Percentiles rank a stretch among this genome's conserved stretches.
phyloP scores from a whole-genome alignment of 2,329 filamentous ascomycete genomes.

The Annulohypoxylon truncatum region DNA sequence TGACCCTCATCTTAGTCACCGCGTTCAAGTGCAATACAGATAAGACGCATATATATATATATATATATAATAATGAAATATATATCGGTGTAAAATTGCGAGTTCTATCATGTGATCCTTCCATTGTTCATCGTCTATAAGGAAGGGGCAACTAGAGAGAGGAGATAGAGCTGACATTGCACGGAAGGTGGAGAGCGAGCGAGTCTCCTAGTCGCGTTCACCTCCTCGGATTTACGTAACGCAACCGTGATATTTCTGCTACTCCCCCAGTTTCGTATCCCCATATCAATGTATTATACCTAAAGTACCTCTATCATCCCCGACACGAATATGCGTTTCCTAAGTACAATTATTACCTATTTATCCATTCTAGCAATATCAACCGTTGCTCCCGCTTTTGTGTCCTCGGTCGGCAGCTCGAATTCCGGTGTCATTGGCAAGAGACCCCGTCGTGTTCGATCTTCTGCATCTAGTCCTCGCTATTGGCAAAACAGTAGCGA shows the following conservation, averaged over 20 bases:
- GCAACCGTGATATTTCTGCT: background rate
- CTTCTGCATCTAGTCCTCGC: background rate
- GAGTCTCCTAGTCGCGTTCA: background rate
- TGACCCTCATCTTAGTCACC: too few species aligned
- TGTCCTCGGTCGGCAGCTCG: background rate
- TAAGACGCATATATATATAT: too few species aligned
- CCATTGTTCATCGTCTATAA: background rate
- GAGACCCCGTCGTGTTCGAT: background rate
- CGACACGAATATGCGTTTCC: conserved; percentile 11
- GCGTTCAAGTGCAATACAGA: too few species aligned
- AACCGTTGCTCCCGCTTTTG: background rate
- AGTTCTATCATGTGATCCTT: background rate
- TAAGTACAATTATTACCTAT: background rate
- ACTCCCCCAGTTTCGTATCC: background rate
- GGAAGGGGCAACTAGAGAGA: background rate
- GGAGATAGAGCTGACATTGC: background rate
- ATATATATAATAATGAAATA: too few species aligned
- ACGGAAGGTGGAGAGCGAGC: background rate
- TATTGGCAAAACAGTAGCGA: conserved; percentile 23
- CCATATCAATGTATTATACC: background rate
- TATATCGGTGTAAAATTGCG: too few species aligned
- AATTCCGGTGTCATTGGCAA: background rate
- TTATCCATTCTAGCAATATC: background rate
- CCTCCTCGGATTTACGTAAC: background rate
- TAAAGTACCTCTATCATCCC: background rate